Evolutionary conservation across 139 green algal genomes (phyloP), one percentile per base, ranked within the genome.

Genomic region (Picochlorum sp.): DNA sequence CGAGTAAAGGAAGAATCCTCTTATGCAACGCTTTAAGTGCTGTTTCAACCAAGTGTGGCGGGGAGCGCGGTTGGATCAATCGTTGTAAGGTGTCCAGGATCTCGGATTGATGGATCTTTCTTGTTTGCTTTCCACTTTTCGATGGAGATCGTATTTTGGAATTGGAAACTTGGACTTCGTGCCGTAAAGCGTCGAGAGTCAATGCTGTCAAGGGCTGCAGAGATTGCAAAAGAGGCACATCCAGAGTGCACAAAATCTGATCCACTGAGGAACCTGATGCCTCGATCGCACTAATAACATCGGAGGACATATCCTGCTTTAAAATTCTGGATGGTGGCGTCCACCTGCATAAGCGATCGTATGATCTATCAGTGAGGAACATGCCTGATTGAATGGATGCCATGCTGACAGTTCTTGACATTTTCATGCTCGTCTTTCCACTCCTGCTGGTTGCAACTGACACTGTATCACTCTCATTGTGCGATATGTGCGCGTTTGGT

Each of bases 211-310:
- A 18, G 21, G 58, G 23, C 23, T 65, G 20, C 58, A 65, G 20
- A 28, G 20, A 3, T 59, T 65, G 58, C 6, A 65, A 20, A 18
- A 65, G 20, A 15, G 58, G 21, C 20, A 65, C 11, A 58, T 65
- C 58, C 20, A 65, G 18, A 24, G 41, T 57, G 16, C 16, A 18
- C 18, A 54, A 54, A 26, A 54, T 54, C 18, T 20, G 18, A 54
- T 54, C 47, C n/a, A 21, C 18, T 26, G 16, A 20, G n/a, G 18
- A 20, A 24, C 47, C 47, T 20, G 16, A 26, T 11, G 47, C n/a
- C 47, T 54, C n/a, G 47, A 54, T 7, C 16, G n/a, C 16, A 26
- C n/a, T 21, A 20, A 54, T 20, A 5, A 54, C 6, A 10, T 54
- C 47, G 10, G 16, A 10, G 18, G 47, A 54, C 15, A 54, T 21